Percentiles rank a stretch among this genome's conserved stretches.
These are phyloP conservation scores for Dimargaris cristalligena DNA, from an alignment of 192 early-diverging fungal genomes.

Conservation along the genomic window DNA sequence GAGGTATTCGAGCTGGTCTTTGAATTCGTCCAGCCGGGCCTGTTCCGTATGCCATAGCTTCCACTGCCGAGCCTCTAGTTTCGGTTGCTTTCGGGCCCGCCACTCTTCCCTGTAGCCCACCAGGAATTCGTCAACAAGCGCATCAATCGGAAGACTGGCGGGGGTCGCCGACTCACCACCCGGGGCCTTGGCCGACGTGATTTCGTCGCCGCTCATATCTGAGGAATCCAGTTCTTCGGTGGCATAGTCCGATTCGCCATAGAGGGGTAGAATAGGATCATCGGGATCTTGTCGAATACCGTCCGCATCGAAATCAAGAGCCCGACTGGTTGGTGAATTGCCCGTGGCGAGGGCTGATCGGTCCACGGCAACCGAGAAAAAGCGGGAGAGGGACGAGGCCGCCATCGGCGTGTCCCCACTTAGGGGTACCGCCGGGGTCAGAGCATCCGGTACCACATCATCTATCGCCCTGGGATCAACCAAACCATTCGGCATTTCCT, in stretches of 20 bases:
- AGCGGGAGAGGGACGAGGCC: neutral
- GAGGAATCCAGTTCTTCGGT: slow-evolving; percentile 15
- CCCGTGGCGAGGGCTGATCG: neutral
- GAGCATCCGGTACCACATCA: neutral
- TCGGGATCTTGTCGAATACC: slow-evolving; percentile 2
- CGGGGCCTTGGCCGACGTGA: neutral
- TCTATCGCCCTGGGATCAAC: neutral
- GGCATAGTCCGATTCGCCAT: slow-evolving; percentile 24
- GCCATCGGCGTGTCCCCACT: neutral
- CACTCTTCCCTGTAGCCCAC: slow-evolving; percentile 12
- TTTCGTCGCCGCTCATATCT: slow-evolving; percentile 14
- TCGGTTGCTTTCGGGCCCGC: slow-evolving; percentile 6
- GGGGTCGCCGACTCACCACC: neutral
- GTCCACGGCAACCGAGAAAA: neutral
- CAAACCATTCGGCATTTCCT: neutral
- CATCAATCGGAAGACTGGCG: slow-evolving; percentile 1
- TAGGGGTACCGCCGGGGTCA: neutral
- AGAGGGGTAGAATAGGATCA: slow-evolving; percentile 20
- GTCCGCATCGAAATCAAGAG: neutral
- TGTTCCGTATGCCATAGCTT: slow-evolving; percentile 14
- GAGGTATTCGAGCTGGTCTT: slow-evolving; percentile 8
- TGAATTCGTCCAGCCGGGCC: neutral
- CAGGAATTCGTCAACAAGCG: neutral
- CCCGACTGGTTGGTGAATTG: neutral
- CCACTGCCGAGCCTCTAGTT: slow-evolving; percentile 6